Evolutionary conservation across 148 eudicot genomes (phyloP), one percentile per base, ranked within the genome.

Genomic region (Heliamphora exappendiculata): DNA sequence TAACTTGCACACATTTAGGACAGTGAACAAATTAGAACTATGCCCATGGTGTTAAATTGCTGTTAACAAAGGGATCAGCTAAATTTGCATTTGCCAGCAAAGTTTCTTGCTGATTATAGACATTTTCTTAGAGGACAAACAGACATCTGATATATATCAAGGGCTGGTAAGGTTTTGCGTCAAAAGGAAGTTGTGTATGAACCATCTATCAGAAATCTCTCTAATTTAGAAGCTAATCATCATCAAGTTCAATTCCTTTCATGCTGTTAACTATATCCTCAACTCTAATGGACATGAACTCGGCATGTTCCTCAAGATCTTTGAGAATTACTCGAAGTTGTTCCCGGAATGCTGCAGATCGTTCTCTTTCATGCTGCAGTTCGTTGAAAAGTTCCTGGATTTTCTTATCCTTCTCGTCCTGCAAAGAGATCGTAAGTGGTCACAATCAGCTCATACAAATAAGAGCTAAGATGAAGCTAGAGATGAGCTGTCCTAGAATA

Each of bases 341-440:
- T 36, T 36, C 16, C 42, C 5, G 78, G n/a, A 75, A 65, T 16
- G 72, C 31, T 65, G 78, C 44, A 13, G 78, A 75, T 65, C 62
- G 47, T 50, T 64, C 71, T 65, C 36, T 50, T 64, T 65, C 78
- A 13, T 64, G 78, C 63, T 75, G 71, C 34, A 75, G 67, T 64
- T 75, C 71, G 22, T 22, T 41, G 20, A 11, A 28, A 6, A 75
- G 78, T 64, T 64, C 71, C 20, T n/a, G 49, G 20, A 75, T 75
- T 65, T 50, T 75, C 72, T 75, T 65, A n/a, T 75, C 78, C n/a
- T 65, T 75, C 49, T 75, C 78, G 50, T 47, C 78, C 78, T 65
- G 50, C 78, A 75, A 74, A 57, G 22, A 41, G 10, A 58, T 74
- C 26, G 49, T 26, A 5, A 19, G 34, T n/a, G 34, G 14, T 41